Base-by-base conservation (phyloP, 225 moss, liverwort and hornwort species). In the Straminergon stramineum region DNA sequence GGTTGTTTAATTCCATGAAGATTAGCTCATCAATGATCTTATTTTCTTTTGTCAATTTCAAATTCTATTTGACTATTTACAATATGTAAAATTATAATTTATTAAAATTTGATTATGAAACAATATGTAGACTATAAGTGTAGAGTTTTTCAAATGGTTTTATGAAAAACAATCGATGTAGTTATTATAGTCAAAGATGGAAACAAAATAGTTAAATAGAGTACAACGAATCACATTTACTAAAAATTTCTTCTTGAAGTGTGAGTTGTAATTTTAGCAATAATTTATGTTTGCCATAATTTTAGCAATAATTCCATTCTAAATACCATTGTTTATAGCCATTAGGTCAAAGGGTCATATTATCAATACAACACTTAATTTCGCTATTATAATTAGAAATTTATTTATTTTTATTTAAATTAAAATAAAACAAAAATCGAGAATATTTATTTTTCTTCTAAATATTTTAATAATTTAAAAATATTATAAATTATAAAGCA, bases 101-200 rank as follows among this genome's bases (percentile, higher is more conserved):
- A 32, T 65, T 65, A 35, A 35, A 66, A 17, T 18, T 5, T 10
- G 5, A 3, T 66, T 6, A 10, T 20, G 11, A 35, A 35, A n/a
- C 23, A 7, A 13, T 13, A n/a, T 23, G 4, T 23, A 7, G 7
- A n/a, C 13, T n/a, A 22, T 4, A 22, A 0, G 2, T 22, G 6
- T 20, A 34, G 2, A 13, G 13, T n/a, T 37, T 17, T 13, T n/a
- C 13, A 69, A n/a, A 69, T 69, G 23, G 7, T 7, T 69, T 69
- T 20, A 0, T 1, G 13, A 6, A 37, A 37, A 10, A 67, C 21
- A n/a, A 68, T 23, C 39, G 39, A 69, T 7, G 39, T 0, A 23
- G 1, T 23, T 39, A 12, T 39, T 18, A n/a, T 70, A 23, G 39
- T 39, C 23, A 70, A 13, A 13, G 39, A 39, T 23, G 1, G 4